Percentiles rank a stretch among this genome's conserved stretches.
phyloP scores from a whole-genome alignment of 345 rosid genomes.

The Eucalyptus guilfoylei region DNA sequence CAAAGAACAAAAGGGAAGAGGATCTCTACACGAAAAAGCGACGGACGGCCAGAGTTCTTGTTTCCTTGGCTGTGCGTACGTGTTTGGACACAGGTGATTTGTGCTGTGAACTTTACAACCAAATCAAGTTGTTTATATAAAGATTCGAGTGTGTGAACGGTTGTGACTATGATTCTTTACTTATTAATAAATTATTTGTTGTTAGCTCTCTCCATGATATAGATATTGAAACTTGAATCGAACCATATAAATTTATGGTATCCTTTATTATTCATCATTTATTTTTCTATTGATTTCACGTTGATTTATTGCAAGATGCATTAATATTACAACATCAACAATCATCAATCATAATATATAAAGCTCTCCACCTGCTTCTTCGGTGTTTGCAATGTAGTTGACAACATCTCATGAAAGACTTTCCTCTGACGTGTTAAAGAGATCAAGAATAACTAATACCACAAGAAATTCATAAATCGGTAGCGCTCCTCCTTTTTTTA shows the following conservation, averaged over 20 bases:
- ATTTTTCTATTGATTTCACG: background rate
- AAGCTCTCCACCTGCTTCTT: background rate
- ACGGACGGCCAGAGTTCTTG: background rate
- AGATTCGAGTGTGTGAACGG: rapidly evolving
- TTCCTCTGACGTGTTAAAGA: background rate
- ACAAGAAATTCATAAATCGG: background rate
- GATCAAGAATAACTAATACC: background rate
- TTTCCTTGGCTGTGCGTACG: background rate
- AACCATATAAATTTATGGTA: rapidly evolving
- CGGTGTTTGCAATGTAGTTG: background rate
- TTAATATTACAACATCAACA: background rate
- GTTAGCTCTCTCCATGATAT: rapidly evolving
- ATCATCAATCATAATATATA: background rate
- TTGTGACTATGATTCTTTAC: background rate
- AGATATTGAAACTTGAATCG: rapidly evolving
- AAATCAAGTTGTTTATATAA: background rate
- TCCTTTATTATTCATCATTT: background rate
- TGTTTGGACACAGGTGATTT: background rate
- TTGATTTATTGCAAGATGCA: background rate
- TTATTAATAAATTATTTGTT: no score
- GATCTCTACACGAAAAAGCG: background rate
- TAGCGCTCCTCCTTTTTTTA: background rate
- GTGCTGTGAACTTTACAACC: background rate
- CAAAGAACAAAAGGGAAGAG: background rate
- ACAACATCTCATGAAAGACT: background rate